These are phyloP conservation scores for Mucor saturninus DNA, from an alignment of 371 early-diverging fungal genomes.

Conservation along the genomic window DNA sequence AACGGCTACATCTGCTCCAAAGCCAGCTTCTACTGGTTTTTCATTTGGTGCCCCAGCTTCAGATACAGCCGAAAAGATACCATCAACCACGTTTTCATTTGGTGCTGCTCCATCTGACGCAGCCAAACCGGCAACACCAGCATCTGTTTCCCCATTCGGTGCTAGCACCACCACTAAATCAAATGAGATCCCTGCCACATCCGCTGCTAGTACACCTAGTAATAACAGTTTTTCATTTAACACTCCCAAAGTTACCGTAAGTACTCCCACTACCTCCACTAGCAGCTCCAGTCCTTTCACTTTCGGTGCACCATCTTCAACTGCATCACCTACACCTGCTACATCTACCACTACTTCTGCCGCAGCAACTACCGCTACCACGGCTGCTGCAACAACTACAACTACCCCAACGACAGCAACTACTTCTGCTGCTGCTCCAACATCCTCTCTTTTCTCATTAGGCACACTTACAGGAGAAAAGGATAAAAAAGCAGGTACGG, in stretches of 20 bases:
- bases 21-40: background rate
- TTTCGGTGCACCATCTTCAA: background rate
- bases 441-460: constrained; percentile 26
- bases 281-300: constrained; percentile 13
- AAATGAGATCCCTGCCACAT: constrained; percentile 1
- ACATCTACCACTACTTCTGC: constrained; percentile 3
- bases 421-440: constrained; percentile 6
- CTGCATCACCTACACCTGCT: constrained; percentile 8
- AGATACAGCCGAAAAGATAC: background rate
- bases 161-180: background rate
- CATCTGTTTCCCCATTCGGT: background rate
- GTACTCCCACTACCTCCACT: constrained; percentile 12
- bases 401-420: background rate
- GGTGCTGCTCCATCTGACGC: background rate
- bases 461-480: constrained; percentile 19
- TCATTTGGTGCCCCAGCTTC: constrained; percentile 1
- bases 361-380: constrained; percentile 2
- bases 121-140: background rate
- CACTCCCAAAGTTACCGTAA: constrained; percentile 12
- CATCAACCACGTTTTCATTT: background rate
- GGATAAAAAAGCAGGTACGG: constrained; percentile 14
- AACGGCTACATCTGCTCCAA: background rate
- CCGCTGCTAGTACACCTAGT: constrained; percentile 5
- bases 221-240: constrained; percentile 15
- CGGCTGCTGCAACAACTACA: background rate